phyloP scores from a whole-genome alignment of 202 grass and related monocot species.

The Musa balbisiana region DNA sequence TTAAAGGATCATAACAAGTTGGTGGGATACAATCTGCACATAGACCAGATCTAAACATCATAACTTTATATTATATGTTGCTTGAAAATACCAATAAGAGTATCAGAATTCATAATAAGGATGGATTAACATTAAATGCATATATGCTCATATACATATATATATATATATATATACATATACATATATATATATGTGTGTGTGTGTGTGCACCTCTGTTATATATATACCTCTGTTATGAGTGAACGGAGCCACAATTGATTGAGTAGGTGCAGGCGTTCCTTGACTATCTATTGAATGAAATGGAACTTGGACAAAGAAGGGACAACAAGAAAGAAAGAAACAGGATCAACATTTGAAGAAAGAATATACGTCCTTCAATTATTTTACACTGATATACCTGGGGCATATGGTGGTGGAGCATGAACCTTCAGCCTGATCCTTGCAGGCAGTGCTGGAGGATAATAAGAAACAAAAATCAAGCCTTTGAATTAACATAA shows the following conservation, averaged over 20 bases:
- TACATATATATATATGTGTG: not conserved
- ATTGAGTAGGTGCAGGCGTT: conserved; percentile 16
- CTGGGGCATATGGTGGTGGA: conserved; percentile 11
- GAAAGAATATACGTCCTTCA: not conserved
- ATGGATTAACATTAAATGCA: not conserved
- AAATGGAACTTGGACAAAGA: conserved; percentile 30
- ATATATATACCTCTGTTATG: conserved; percentile 26
- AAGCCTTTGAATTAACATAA: not conserved
- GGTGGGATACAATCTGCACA: conserved; percentile 59
- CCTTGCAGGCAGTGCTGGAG: conserved; percentile 29
- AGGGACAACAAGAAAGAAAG: conserved; percentile 19
- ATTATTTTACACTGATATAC: conserved; percentile 22
- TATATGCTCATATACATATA: no score
- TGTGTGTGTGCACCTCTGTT: no score
- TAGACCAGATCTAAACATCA: not conserved
- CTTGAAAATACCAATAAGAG: not conserved
- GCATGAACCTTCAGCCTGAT: conserved; percentile 25
- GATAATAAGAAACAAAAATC: conserved; percentile 25
- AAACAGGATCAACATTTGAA: conserved; percentile 4
- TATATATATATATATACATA: no score
- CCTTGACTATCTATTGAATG: conserved; percentile 26
- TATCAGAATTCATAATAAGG: not conserved
- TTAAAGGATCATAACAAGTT: conserved; percentile 60
- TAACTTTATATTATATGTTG: not conserved
- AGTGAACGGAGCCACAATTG: conserved; percentile 15